Conservation (phyloP, 345 rosid species). For the Isatis tinctoria region DNA sequence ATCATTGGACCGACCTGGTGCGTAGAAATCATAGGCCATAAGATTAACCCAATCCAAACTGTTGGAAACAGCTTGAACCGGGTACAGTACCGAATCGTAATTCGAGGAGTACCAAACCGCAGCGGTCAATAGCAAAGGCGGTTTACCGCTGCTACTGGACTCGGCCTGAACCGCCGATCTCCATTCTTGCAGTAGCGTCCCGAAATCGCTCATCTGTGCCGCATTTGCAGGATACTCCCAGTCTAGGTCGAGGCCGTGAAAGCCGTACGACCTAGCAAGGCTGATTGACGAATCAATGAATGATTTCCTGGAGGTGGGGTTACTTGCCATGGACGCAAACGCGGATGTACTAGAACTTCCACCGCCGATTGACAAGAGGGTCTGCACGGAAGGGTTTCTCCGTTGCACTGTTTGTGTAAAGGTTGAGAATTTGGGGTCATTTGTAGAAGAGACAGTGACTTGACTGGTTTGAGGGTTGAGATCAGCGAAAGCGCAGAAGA, state of each 20-base stretch:
- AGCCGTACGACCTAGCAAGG: neutral
- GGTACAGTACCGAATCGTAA: constrained; percentile 34
- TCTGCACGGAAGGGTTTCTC: too few species aligned
- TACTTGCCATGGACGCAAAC: neutral
- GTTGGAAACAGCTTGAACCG: constrained; percentile 29
- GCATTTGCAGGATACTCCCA: neutral
- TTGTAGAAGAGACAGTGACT: too few species aligned
- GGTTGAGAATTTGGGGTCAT: too few species aligned
- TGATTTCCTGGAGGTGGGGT: neutral
- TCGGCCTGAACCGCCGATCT: neutral
- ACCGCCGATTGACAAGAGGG: too few species aligned
- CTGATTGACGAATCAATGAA: neutral
- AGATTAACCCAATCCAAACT: constrained; percentile 61
- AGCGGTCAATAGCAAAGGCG: neutral
- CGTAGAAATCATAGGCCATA: constrained; percentile 63
- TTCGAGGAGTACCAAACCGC: constrained; percentile 33
- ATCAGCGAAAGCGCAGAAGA: too few species aligned
- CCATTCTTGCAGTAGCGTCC: neutral
- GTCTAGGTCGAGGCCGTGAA: neutral
- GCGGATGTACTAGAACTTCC: too few species aligned
- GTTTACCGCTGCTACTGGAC: neutral
- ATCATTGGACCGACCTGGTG: constrained; percentile 42
- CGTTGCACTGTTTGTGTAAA: too few species aligned
- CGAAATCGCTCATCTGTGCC: neutral
- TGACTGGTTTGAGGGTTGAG: too few species aligned